phyloP scores from a whole-genome alignment of 768 basidiomycete genomes.

The Leccinum obscurum region DNA sequence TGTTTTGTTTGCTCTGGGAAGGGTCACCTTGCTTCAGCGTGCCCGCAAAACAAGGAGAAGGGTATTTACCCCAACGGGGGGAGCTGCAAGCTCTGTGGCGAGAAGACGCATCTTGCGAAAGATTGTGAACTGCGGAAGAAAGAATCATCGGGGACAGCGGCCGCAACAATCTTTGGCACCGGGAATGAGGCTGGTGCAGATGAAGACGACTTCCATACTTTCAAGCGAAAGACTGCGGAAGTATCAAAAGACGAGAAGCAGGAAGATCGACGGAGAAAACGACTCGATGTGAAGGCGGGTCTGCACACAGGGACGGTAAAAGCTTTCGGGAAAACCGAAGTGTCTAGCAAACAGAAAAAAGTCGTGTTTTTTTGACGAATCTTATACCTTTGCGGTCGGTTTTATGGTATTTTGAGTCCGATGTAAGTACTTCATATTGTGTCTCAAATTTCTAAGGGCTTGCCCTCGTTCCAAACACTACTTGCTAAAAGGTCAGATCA shows the following conservation, averaged over 20 bases:
- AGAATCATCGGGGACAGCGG: conserved; percentile 40
- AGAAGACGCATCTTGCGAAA: conserved; percentile 82
- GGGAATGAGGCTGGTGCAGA: conserved; percentile 72
- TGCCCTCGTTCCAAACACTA: neutral
- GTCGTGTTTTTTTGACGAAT: conserved; percentile 46
- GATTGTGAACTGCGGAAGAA: conserved; percentile 70
- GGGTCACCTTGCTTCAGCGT: conserved; percentile 84
- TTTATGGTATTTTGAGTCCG: neutral
- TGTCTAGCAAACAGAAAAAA: conserved; percentile 39
- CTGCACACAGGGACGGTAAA: conserved; percentile 36
- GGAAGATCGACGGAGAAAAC: conserved; percentile 43
- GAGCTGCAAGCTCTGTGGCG: conserved; percentile 84
- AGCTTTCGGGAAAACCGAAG: conserved; percentile 12
- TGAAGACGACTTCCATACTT: conserved; percentile 90
- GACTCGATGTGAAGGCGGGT: conserved; percentile 44
- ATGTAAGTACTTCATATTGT: neutral
- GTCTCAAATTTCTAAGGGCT: neutral
- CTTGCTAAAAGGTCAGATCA: neutral
- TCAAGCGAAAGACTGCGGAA: conserved; percentile 63
- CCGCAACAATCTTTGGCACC: conserved; percentile 26
- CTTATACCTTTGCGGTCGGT: too few relatives aligned
- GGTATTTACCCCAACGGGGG: conserved; percentile 93
- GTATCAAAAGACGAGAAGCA: conserved; percentile 60
- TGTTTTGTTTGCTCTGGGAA: conserved; percentile 87
- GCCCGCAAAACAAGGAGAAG: conserved; percentile 75